phyloP scores from a whole-genome alignment of 257 asterid species.

The Lavandula angustifolia region DNA sequence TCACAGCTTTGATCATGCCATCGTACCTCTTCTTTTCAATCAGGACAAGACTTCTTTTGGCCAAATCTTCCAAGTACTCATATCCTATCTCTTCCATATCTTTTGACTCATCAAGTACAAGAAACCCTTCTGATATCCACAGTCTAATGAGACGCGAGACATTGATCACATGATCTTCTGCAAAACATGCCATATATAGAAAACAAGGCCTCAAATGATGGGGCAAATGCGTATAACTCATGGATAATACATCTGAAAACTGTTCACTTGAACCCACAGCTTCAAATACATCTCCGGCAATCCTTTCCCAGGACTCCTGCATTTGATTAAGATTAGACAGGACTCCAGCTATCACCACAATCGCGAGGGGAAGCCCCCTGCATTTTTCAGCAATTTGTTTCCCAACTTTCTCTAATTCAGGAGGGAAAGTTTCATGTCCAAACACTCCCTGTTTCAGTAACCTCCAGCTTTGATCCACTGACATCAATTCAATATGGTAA shows the following conservation, averaged over 20 bases:
- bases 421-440: not conserved
- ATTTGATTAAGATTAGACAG: not conserved
- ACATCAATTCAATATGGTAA: slow-evolving; percentile 8
- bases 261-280: not conserved
- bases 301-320: not conserved
- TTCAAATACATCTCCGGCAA: slow-evolving; percentile 7
- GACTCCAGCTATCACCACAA: slow-evolving; percentile 22
- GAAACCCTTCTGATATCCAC: slow-evolving; percentile 22
- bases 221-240: slow-evolving; percentile 21
- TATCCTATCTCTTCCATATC: slow-evolving; percentile 24
- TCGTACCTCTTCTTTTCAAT: not conserved
- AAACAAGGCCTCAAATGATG: slow-evolving; percentile 10
- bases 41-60: slow-evolving; percentile 10
- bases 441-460: slow-evolving; percentile 8
- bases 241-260: not conserved
- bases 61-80: slow-evolving; percentile 19
- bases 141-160: not conserved
- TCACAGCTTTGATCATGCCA: slow-evolving; percentile 8
- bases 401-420: not conserved
- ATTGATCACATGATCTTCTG: slow-evolving; percentile 1
- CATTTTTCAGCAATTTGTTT: slow-evolving; percentile 9
- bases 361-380: slow-evolving; percentile 30
- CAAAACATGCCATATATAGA: slow-evolving; percentile 18
- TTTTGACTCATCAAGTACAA: not conserved
- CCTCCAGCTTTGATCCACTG: slow-evolving; percentile 11